Conservation (phyloP, 2,329 filamentous ascomycete genomes). For the Colletotrichum spaethianum region DNA sequence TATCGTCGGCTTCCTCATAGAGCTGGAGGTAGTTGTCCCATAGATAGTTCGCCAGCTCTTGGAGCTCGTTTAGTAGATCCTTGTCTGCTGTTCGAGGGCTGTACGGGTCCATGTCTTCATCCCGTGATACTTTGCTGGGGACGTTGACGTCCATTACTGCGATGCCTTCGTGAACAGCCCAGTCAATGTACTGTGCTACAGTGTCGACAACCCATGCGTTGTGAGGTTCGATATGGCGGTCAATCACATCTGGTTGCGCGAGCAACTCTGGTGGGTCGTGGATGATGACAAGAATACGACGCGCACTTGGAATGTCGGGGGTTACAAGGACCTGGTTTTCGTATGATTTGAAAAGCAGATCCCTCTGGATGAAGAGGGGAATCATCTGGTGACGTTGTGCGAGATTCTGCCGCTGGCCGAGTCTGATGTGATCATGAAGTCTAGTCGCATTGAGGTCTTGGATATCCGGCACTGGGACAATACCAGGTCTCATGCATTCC, state of each 20-base stretch:
- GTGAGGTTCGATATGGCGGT: constrained; percentile 82
- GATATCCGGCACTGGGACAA: constrained; percentile 69
- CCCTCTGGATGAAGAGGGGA: constrained; percentile 83
- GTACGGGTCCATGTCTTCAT: constrained; percentile 67
- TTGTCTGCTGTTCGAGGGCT: constrained; percentile 61
- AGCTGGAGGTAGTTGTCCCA: constrained; percentile 98
- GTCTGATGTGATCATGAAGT: constrained; percentile 84
- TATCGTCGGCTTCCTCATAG: constrained; percentile 76
- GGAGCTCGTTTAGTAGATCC: constrained; percentile 70
- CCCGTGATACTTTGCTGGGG: constrained; percentile 79
- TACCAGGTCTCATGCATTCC: constrained; percentile 85
- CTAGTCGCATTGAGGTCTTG: constrained; percentile 70
- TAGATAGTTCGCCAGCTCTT: constrained; percentile 85
- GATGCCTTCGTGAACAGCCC: constrained; percentile 83
- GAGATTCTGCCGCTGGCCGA: constrained; percentile 80
- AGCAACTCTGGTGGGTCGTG: constrained; percentile 88
- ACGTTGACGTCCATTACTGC: constrained; percentile 94
- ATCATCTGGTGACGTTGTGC: constrained; percentile 83
- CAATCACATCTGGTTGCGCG: constrained; percentile 76
- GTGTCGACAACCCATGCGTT: constrained; percentile 92
- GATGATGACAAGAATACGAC: constrained; percentile 85
- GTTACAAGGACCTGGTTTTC: constrained; percentile 90
- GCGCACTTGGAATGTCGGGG: constrained; percentile 74
- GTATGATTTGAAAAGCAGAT: constrained; percentile 81
- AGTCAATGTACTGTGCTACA: constrained; percentile 85